Percentiles rank a stretch among this genome's conserved stretches.
These are phyloP conservation scores for Pseudogymnoascus sp. DNA, from an alignment of 2,329 filamentous ascomycete genomes.

Conservation along the genomic window DNA sequence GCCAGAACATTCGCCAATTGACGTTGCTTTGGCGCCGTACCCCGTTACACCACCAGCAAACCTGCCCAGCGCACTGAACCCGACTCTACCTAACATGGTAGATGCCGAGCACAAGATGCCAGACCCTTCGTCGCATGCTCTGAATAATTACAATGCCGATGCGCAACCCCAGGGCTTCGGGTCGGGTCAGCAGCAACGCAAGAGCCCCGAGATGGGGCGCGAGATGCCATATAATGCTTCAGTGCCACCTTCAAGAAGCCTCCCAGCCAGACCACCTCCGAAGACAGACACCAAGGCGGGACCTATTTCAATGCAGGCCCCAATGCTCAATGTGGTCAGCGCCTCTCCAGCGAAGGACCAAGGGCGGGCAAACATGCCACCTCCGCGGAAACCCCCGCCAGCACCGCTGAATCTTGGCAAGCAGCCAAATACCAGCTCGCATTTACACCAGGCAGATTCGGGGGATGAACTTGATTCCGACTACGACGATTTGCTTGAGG, in stretches of 20 bases:
- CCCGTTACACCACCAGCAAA: conserved; percentile 59
- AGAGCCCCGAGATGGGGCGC: conserved; percentile 39
- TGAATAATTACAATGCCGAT: conserved; percentile 46
- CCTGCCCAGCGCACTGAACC: conserved; percentile 24
- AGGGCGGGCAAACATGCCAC: conserved; percentile 45
- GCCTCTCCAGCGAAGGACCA: not conserved
- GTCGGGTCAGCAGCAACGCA: conserved; percentile 40
- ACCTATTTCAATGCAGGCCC: not conserved
- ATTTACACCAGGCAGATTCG: conserved; percentile 38
- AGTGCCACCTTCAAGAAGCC: conserved; percentile 51
- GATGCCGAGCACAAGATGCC: conserved; percentile 55
- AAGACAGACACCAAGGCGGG: conserved; percentile 24
- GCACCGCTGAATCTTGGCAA: conserved; percentile 70
- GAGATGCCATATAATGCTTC: conserved; percentile 45
- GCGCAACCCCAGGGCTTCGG: conserved; percentile 25
- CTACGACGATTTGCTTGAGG: conserved; percentile 71
- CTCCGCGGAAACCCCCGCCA: conserved; percentile 74
- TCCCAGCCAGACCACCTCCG: conserved; percentile 39
- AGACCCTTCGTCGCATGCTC: conserved; percentile 53
- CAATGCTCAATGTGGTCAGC: conserved; percentile 16
- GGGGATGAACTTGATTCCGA: conserved; percentile 70
- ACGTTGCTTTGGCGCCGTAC: conserved; percentile 55
- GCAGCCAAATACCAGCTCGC: conserved; percentile 34
- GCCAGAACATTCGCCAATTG: conserved; percentile 49
- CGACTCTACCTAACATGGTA: conserved; percentile 35